A percentile compares a stretch with the other conserved stretches of the same genome.
Evolutionary conservation across 768 basidiomycete genomes (phyloP).

Genomic region (Pilatotrama ljubarskyi): DNA sequence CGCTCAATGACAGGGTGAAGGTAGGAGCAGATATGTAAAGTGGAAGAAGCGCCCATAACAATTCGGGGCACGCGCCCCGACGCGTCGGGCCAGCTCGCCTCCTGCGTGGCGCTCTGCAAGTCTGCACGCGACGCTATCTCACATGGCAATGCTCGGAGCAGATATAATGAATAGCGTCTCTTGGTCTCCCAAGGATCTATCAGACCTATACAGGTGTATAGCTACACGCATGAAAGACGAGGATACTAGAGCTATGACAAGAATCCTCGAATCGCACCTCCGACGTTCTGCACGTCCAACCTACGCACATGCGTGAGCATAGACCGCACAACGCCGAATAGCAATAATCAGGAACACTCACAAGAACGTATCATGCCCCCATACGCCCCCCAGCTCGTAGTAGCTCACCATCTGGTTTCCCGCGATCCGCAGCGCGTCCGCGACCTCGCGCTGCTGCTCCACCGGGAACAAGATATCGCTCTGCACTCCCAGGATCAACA

Average conservation of each 20-base stretch:
- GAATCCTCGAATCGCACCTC: conserved; percentile 90
- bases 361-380: conserved; percentile 99
- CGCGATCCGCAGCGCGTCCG: conserved; percentile 85
- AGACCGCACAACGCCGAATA: neutral
- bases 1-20: neutral
- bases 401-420: conserved; percentile 91
- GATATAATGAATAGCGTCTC: no score
- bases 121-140: no score
- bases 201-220: neutral
- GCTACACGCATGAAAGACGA: neutral
- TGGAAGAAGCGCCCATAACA: neutral
- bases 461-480: conserved; percentile 96
- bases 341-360: conserved; percentile 41
- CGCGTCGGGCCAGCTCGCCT: no score
- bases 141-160: no score
- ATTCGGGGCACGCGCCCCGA: no score
- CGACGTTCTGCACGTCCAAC: conserved; percentile 86
- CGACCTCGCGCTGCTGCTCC: conserved; percentile 95
- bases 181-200: no score
- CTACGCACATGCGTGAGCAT: conserved; percentile 35
- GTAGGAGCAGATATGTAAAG: neutral
- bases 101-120: no score
- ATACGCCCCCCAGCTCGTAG: conserved; percentile 98
- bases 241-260: conserved; percentile 45
- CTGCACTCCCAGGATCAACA: conserved; percentile 90